Evolutionary conservation across 1,284 basidiomycete genomes (phyloP), one percentile per base, ranked within the genome.

Genomic region (Malassezia sp.): DNA sequence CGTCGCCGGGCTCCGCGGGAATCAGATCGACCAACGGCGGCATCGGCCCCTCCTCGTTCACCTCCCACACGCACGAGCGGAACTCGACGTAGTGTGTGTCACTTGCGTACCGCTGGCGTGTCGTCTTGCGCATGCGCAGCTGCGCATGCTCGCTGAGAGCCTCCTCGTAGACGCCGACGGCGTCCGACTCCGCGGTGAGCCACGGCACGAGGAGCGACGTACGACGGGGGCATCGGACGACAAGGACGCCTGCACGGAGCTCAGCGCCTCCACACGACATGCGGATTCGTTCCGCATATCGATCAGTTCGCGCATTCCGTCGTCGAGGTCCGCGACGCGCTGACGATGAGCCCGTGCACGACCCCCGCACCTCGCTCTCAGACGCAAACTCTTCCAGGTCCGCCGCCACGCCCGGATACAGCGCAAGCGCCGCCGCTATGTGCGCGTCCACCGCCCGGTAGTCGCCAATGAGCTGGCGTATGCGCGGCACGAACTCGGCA

Each of bases 11-110:
- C 32, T 48, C 54, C 4, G 50, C 47, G 1, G 57, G 54, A 36
- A 66, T 53, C 29, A 64, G 34, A 26, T 66, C 63, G 11, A 38
- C 42, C 1, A 66, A 42, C 1, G 53, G 49, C 12, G 63, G 63
- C 63, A 63, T 63, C 5, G 60, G 49, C 10, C 61, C 58, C 5
- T 58, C 53, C 28, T 54, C 35, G 21, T 36, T 45, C 5, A 53
- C 55, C 2, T 55, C 55, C 62, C 62, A 65, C 5, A 57, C 29
- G 2, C 41, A 36, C 21, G 58, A 56, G 18, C 54, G 52, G 29
- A 65, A 59, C 36, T 62, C 53, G 38, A 57, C 38, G 21, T 61
- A 65, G 34, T 36, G 41, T 3, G 52, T 7, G 15, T 61, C 49
- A 27, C 50, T 42, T 18, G 52, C 49, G 39, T 65, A 65, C 23